Evolutionary conservation across 2,329 filamentous ascomycete species (phyloP).

Genomic region (Sarocladiaceae sp.): DNA sequence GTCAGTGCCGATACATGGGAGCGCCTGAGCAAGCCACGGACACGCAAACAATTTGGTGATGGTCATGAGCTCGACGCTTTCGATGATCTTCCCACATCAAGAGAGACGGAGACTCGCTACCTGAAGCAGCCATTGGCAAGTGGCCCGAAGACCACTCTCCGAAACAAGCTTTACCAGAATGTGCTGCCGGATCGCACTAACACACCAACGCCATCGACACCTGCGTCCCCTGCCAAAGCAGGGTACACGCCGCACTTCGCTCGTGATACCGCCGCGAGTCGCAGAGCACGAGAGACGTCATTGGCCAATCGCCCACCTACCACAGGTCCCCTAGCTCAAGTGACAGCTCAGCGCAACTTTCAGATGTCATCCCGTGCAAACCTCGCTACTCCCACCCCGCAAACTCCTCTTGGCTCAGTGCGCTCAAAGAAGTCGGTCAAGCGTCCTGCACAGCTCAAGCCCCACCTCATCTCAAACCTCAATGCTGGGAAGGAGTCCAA

Average conservation of each 20-base stretch:
- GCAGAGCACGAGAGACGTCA: slow-evolving; percentile 57
- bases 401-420: slow-evolving; percentile 31
- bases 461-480: slow-evolving; percentile 84
- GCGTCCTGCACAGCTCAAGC: slow-evolving; percentile 62
- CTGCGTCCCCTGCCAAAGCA: slow-evolving; percentile 50
- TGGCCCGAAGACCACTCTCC: slow-evolving; percentile 57
- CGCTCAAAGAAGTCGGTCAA: slow-evolving; percentile 53
- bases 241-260: slow-evolving; percentile 56
- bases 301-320: slow-evolving; percentile 54
- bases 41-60: slow-evolving; percentile 65
- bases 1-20: slow-evolving; percentile 49
- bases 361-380: slow-evolving; percentile 46
- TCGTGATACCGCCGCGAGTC: slow-evolving; percentile 58
- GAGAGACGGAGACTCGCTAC: slow-evolving; percentile 72
- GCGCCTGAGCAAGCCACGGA: slow-evolving; percentile 63
- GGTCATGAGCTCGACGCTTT: slow-evolving; percentile 89
- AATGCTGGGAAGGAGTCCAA: slow-evolving; percentile 68
- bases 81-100: slow-evolving; percentile 89
- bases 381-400: slow-evolving; percentile 33
- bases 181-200: slow-evolving; percentile 44
- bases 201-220: slow-evolving; percentile 46
- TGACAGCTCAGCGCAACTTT: slow-evolving; percentile 48
- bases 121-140: slow-evolving; percentile 70
- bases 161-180: slow-evolving; percentile 52
- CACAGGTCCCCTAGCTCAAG: slow-evolving; percentile 44